Base-by-base conservation (phyloP, 352 stramenopile species). In the Phytopythium mirpurense region DNA sequence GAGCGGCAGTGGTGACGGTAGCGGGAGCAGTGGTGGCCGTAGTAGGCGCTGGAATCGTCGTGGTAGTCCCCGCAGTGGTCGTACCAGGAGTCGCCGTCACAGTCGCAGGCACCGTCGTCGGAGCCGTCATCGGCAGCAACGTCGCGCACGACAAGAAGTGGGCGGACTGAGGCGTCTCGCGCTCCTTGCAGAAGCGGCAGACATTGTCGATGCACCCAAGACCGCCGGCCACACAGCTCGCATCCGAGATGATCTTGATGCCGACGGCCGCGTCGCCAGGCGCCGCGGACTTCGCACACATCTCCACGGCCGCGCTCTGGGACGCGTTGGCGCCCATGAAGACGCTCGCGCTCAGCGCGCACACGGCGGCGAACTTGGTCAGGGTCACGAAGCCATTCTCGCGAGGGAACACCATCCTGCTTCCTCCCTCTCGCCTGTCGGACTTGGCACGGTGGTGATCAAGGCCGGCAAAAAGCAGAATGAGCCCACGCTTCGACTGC, bases 141-240 rank as follows among this genome's bases (percentile, higher is more conserved):
- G 36, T 46, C 7, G 50, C 24, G 40, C 50, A 56, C 8, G 21
- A 12, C 50, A 48, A 11, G 19, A 56, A n/a, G 23, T 56, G 50
- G 19, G 18, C 2, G 8, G 62, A 68, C 48, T 70, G 54, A 2
- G 52, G 21, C 11, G 62, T 61, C 8, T 60, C 41, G 9, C 35
- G 50, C 5, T 48, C 47, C 51, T 78, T 78, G 56, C 69, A 80
- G 59, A 74, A 78, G 49, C 71, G 71, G 59, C 71, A 81, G 10
- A 78, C 52, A 31, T 34, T 53, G 23, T 70, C 60, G n/a, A 76
- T 64, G 27, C 71, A 81, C 5, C 71, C 71, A 14, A 67, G 29
- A 14, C 71, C 71, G 10, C 68, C 71, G 5, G 34, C 34, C n/a
- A 42, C 52, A 38, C 71, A 81, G 7, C 50, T 60, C 3, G 46